Base-by-base conservation (phyloP, 768 basidiomycete species). In the Mycena kentingensis region DNA sequence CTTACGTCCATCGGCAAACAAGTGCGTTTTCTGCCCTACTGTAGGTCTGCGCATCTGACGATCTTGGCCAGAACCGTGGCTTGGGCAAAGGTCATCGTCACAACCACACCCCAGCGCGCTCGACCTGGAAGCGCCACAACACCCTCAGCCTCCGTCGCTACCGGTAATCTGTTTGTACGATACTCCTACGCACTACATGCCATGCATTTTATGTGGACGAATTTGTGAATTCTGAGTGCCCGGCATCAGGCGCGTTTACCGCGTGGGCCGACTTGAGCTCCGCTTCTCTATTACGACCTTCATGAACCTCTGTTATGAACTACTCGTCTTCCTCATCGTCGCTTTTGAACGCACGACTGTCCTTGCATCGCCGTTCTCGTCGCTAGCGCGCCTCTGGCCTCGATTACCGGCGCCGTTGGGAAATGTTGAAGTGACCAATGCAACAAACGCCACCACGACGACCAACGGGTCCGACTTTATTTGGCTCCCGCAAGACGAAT, bases 101-200 rank as follows among this genome's bases (percentile, higher is more conserved):
- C 90, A 97, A 98, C 78, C 92, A 98, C 71, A 84, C 87, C 37
- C 93, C 93, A 39, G 84, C 86, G 63, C 84, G 86, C 58, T 88
- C 93, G 10, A 93, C 90, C 75, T 98, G 94, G 94, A 93, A 91
- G 76, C 93, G 82, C 71, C 91, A 98, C 93, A 99, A 98, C 84
- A 97, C 95, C 15, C 89, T 92, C 82, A 88, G 85, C 71, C 82
- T 92, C 58, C 90, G 87, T 67, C 86, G 90, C 59, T 92, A 92
- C 82, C 86, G 90, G 73, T 92, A 81, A 83, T 76, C 58, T 63
- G 39, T 50, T 26, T 57, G 48, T 59, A 62, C 24, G 47, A 41
- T 52, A 46, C 65, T 63, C 54, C 13, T 60, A 36, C 54, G 52
- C 60, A 53, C 39, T 58, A 63, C 59, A 54, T 60, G 49, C 54